Evolutionary conservation across 306 rosid genomes (phyloP).

Genomic region (Acmispon strigosus): DNA sequence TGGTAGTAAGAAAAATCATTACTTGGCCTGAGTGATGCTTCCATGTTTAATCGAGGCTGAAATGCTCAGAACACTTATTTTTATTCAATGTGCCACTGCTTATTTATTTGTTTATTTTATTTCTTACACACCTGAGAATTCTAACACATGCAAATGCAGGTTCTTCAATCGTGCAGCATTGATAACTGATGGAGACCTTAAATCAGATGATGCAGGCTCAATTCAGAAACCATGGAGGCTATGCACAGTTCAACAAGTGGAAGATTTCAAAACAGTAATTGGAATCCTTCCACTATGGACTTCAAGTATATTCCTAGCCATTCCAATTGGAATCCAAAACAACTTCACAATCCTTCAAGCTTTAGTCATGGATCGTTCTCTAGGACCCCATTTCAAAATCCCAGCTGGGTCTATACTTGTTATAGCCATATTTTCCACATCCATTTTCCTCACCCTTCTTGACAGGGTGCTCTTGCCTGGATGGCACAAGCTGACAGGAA

Average conservation of each 20-base stretch:
- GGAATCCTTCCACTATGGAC: slow-evolving; percentile 50
- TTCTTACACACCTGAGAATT: too few relatives aligned
- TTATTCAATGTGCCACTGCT: too few relatives aligned
- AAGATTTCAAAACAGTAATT: slow-evolving; percentile 40
- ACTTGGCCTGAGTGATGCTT: background rate
- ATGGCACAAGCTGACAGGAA: slow-evolving; percentile 31
- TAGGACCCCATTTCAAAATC: slow-evolving; percentile 45
- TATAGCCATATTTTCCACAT: slow-evolving; percentile 24
- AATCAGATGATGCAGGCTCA: slow-evolving; percentile 31
- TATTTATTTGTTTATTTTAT: too few relatives aligned
- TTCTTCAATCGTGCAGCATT: slow-evolving; percentile 49
- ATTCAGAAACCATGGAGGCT: slow-evolving; percentile 47
- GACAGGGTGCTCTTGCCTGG: slow-evolving; percentile 42
- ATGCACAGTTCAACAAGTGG: slow-evolving; percentile 52
- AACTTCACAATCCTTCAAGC: slow-evolving; percentile 57
- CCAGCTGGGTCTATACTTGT: slow-evolving; percentile 40
- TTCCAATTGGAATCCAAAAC: slow-evolving; percentile 35
- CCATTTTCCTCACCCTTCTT: slow-evolving; percentile 33
- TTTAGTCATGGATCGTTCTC: slow-evolving; percentile 46
- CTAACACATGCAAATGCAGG: slow-evolving; percentile 29
- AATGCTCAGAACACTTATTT: too few relatives aligned
- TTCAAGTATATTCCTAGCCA: slow-evolving; percentile 35
- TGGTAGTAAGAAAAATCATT: background rate
- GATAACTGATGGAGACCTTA: slow-evolving; percentile 40
- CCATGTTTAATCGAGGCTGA: too few relatives aligned